phyloP scores from a whole-genome alignment of 345 rosid genomes.

The Euphorbia lathyris region DNA sequence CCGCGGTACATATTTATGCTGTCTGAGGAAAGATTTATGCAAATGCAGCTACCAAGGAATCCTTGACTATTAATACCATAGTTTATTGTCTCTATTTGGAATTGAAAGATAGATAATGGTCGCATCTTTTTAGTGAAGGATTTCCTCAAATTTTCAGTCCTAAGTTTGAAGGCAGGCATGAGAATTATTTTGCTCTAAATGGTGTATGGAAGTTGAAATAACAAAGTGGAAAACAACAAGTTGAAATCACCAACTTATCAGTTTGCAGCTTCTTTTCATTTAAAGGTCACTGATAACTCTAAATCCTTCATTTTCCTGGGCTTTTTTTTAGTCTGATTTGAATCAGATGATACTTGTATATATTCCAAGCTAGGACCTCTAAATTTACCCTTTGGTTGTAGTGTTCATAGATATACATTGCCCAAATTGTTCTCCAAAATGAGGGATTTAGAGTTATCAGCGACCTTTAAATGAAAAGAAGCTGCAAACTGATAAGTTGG shows the following conservation, averaged over 20 bases:
- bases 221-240: not conserved
- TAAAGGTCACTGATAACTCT: not conserved
- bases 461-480: not conserved
- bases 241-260: not conserved
- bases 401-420: not conserved
- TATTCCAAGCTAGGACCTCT: not conserved
- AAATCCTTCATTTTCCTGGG: not conserved
- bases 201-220: not conserved
- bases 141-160: not conserved
- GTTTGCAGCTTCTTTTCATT: not conserved
- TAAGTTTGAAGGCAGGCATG: not conserved
- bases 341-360: not conserved
- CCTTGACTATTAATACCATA: not conserved
- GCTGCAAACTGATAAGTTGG: not conserved
- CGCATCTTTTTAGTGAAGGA: not conserved
- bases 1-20: not conserved
- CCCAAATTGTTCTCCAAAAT: not conserved
- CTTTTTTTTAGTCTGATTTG: not conserved
- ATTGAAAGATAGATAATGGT: not conserved
- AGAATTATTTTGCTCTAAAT: not conserved
- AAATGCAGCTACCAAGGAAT: not conserved
- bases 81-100: not conserved
- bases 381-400: not conserved
- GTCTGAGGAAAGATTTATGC: not conserved
- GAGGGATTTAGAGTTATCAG: not conserved